phyloP scores from a whole-genome alignment of 129 eudicot genomes.

The Tagetes patula region DNA sequence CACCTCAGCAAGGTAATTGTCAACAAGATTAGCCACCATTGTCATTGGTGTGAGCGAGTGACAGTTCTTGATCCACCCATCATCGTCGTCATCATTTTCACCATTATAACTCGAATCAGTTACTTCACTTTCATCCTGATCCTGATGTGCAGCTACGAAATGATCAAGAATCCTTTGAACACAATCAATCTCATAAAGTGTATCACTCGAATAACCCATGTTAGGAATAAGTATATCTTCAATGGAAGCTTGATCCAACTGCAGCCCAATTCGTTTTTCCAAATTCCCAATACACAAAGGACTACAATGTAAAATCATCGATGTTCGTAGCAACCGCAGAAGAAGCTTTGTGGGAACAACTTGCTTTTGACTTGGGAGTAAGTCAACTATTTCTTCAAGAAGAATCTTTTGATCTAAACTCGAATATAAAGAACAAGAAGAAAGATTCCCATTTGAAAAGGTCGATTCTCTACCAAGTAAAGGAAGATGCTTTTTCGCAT shows the following conservation, averaged over 20 bases:
- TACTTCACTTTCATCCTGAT: conserved; percentile 37
- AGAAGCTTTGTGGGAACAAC: conserved; percentile 52
- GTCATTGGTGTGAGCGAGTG: conserved; percentile 50
- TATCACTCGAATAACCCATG: conserved; percentile 59
- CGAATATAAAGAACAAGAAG: conserved; percentile 35
- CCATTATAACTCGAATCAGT: conserved; percentile 38
- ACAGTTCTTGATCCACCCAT: conserved; percentile 37
- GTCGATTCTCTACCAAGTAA: conserved; percentile 47
- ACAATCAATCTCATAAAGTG: conserved; percentile 70
- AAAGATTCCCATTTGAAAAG: conserved; percentile 36
- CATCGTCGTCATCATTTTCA: conserved; percentile 52
- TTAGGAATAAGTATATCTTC: conserved; percentile 73
- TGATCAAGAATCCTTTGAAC: conserved; percentile 71
- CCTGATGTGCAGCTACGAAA: conserved; percentile 45
- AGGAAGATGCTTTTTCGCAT: conserved; percentile 63
- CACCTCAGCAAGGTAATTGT: conserved; percentile 71
- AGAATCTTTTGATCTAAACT: conserved; percentile 57
- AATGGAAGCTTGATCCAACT: conserved; percentile 58
- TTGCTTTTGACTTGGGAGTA: conserved; percentile 58
- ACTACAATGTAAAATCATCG: conserved; percentile 60
- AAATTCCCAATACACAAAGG: conserved; percentile 43
- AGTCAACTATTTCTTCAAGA: conserved; percentile 57
- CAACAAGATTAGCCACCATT: conserved; percentile 71
- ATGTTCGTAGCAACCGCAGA: conserved; percentile 52
- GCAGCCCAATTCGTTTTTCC: conserved; percentile 53